Evolutionary conservation across 768 basidiomycete species (phyloP), one percentile per base, ranked within the genome.

Genomic region (Boletus rubroflammeus): DNA sequence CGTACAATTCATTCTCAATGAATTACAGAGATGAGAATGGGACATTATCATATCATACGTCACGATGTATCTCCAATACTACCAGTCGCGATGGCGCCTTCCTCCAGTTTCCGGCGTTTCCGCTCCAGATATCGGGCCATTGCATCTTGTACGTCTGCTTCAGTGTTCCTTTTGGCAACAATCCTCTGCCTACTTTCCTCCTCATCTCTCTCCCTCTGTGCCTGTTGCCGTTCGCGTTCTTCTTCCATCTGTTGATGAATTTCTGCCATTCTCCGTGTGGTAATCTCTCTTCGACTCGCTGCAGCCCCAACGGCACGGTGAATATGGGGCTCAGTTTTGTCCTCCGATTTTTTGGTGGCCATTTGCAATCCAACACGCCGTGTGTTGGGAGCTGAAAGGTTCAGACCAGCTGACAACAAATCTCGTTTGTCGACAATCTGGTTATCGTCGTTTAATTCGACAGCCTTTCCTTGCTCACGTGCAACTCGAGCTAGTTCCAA

Each of bases 391-490:
- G 89, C 81, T 32, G 90, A 84, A 42, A 98, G 78, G 67, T 99
- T 99, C 52, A 99, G 75, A 2, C 97, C 97, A 5, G 96, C 95
- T 21, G 87, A 83, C 42, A 98, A 77, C 8, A 99, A 76, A 49
- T 95, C 91, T 52, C 95, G 86, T 66, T 95, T 94, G 75, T 99
- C 97, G 45, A 99, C 88, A 43, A 98, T 94, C 68, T 95, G 91
- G 62, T 94, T 95, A 62, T 98, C 95, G 69, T 98, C 96, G 69
- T 98, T 98, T 32, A 98, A 75, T 70, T 98, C 96, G 32, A 99
- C 86, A 11, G 84, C 78, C 68, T 89, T 89, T 23, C 94, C 95
- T 64, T 88, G 78, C 54, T 78, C 81, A 60, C 78, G 76, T 15
- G 93, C 92, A 41, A 80, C 62, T 41, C 70, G 80, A 23, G 89